These are phyloP conservation scores for Phialophora tarda DNA, from an alignment of 2,329 filamentous ascomycete species.

Conservation along the genomic window DNA sequence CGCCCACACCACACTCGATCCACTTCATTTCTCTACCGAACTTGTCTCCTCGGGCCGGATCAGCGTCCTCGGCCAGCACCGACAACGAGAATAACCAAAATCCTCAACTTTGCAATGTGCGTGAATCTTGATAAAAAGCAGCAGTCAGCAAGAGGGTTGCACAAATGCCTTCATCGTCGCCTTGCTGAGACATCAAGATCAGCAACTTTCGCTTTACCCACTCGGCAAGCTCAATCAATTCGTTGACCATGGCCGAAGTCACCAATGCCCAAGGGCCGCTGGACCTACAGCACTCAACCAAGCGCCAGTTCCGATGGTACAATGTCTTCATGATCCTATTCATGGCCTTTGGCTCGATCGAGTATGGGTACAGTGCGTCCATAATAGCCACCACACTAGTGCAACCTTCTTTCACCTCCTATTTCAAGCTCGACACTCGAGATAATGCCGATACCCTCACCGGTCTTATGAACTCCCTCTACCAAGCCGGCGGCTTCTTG, in stretches of 20 bases:
- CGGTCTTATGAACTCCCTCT: constrained; percentile 40
- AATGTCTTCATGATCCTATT: constrained; percentile 29
- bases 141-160: too few species aligned
- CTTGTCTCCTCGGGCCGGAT: too few species aligned
- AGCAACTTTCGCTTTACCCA: too few species aligned
- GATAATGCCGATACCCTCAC: constrained; percentile 43
- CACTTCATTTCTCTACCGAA: too few species aligned
- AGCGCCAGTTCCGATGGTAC: constrained; percentile 25
- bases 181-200: too few species aligned
- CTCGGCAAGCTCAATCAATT: too few species aligned
- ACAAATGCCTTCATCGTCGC: too few species aligned
- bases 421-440: constrained; percentile 48
- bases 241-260: not conserved
- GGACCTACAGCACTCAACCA: not conserved
- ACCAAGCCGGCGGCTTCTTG: constrained; percentile 49
- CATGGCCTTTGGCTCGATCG: constrained; percentile 30
- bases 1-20: too few species aligned
- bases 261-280: not conserved
- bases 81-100: too few species aligned
- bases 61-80: too few species aligned
- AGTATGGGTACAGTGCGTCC: constrained; percentile 32
- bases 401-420: constrained; percentile 53
- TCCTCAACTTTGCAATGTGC: too few species aligned
- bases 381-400: constrained; percentile 39
- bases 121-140: too few species aligned